phyloP scores from a whole-genome alignment of 108 stramenopile genomes.

The Seminavis robusta region DNA sequence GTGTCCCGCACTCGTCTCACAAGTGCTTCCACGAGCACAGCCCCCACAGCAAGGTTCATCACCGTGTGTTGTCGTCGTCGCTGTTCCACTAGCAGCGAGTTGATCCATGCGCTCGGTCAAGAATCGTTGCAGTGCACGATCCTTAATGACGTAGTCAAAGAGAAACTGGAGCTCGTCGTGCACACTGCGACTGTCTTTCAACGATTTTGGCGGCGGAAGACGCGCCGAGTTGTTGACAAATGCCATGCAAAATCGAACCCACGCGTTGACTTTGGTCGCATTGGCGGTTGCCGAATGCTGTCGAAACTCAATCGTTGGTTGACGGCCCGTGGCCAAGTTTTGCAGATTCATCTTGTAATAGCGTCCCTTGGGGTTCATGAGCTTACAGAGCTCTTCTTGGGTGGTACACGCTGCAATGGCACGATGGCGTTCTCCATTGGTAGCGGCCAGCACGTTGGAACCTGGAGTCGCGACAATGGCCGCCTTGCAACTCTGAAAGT shows the following conservation, averaged over 20 bases:
- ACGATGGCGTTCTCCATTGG: constrained; percentile 29
- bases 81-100: constrained; percentile 5
- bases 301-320: constrained; percentile 64
- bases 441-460: constrained; percentile 26
- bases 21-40: constrained; percentile 16
- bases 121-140: constrained; percentile 38
- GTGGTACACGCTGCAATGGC: constrained; percentile 27
- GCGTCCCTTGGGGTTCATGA: constrained; percentile 39
- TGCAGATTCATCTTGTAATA: constrained; percentile 67
- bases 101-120: constrained; percentile 15
- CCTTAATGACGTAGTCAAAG: constrained; percentile 55
- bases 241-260: constrained; percentile 54
- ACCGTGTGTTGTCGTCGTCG: too few relatives aligned
- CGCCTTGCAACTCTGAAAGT: constrained; percentile 51
- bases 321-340: constrained; percentile 36
- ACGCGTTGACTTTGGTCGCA: constrained; percentile 39
- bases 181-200: constrained; percentile 18
- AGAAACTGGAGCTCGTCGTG: constrained; percentile 45
- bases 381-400: constrained; percentile 13
- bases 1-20: too few relatives aligned
- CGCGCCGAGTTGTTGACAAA: constrained; percentile 36
- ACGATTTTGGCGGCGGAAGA: constrained; percentile 9
- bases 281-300: constrained; percentile 57
- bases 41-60: constrained; percentile 2
- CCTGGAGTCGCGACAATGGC: constrained; percentile 14